Evolutionary conservation across 257 asterid species (phyloP).

Genomic region (Lycium ferocissimum): DNA sequence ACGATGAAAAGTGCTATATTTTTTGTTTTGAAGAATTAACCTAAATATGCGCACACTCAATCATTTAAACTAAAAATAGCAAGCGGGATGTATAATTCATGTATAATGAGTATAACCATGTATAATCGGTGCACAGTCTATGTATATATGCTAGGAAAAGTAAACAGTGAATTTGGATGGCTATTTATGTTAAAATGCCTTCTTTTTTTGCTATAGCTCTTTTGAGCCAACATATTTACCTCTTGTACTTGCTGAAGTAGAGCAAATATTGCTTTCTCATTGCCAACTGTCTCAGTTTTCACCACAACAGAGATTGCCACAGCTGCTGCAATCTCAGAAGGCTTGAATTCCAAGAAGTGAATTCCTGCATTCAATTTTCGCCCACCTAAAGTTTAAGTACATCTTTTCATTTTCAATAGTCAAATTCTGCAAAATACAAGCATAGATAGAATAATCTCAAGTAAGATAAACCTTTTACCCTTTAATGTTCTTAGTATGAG

Average conservation of each 20-base stretch:
- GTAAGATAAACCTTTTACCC: neutral
- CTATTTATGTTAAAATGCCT: neutral
- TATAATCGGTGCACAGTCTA: neutral
- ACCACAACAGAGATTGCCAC: slow-evolving; percentile 27
- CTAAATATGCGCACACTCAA: neutral
- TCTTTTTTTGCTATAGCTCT: neutral
- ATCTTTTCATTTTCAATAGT: neutral
- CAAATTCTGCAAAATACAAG: neutral
- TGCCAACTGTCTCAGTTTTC: slow-evolving; percentile 16
- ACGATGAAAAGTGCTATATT: neutral
- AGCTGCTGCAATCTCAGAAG: slow-evolving; percentile 43
- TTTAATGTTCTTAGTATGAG: neutral
- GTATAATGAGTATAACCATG: neutral
- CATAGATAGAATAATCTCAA: neutral
- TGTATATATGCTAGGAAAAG: neutral
- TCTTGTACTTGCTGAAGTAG: slow-evolving; percentile 13
- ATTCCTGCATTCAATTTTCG: slow-evolving; percentile 35
- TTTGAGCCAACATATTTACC: slow-evolving; percentile 30
- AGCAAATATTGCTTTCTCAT: slow-evolving; percentile 5
- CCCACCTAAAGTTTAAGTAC: neutral
- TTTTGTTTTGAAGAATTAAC: no score
- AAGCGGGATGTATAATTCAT: neutral
- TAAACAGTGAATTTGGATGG: neutral
- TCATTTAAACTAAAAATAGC: neutral
- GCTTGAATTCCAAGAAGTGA: slow-evolving; percentile 37